Evolutionary conservation across 345 rosid species (phyloP).

Genomic region (Noccaea caerulescens): DNA sequence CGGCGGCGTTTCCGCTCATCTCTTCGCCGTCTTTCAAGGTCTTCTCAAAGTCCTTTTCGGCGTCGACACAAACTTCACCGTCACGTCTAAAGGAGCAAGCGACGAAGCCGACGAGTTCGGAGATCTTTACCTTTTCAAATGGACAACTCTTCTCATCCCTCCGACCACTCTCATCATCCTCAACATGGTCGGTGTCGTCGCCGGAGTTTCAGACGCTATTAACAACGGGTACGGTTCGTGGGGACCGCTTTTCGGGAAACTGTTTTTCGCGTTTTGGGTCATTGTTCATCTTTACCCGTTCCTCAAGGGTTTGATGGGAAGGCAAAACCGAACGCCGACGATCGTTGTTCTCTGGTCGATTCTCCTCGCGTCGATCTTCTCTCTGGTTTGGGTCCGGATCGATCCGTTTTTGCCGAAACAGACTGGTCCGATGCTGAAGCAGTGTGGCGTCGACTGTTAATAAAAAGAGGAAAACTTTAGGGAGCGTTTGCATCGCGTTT

Average conservation of each 20-base stretch:
- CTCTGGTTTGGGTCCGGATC: conserved; percentile 90
- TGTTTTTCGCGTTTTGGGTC: conserved; percentile 92
- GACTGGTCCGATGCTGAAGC: conserved; percentile 85
- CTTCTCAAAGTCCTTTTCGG: conserved; percentile 95
- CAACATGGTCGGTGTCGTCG: conserved; percentile 89
- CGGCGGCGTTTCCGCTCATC: conserved; percentile 96
- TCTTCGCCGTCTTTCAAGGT: conserved; percentile 95
- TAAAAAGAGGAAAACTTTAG: background rate
- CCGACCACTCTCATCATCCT: conserved; percentile 91
- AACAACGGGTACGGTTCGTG: conserved; percentile 87
- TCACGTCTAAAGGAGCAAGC: conserved; percentile 77
- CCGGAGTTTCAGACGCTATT: conserved; percentile 86
- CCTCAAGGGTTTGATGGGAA: conserved; percentile 95
- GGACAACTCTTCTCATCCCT: conserved; percentile 97
- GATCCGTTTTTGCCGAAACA: conserved; percentile 95
- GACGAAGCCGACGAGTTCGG: conserved; percentile 72
- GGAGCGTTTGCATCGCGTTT: conserved; percentile 11
- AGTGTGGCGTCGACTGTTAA: conserved; percentile 92
- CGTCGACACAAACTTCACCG: conserved; percentile 94
- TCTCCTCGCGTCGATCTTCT: conserved; percentile 90
- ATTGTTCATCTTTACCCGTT: conserved; percentile 95
- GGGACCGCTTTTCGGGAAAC: conserved; percentile 95
- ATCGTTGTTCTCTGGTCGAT: conserved; percentile 89
- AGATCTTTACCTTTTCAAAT: conserved; percentile 92
- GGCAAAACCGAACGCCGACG: conserved; percentile 92